phyloP scores from a whole-genome alignment of 75 land plant genomes.

The Adiantum capillusveneris region DNA sequence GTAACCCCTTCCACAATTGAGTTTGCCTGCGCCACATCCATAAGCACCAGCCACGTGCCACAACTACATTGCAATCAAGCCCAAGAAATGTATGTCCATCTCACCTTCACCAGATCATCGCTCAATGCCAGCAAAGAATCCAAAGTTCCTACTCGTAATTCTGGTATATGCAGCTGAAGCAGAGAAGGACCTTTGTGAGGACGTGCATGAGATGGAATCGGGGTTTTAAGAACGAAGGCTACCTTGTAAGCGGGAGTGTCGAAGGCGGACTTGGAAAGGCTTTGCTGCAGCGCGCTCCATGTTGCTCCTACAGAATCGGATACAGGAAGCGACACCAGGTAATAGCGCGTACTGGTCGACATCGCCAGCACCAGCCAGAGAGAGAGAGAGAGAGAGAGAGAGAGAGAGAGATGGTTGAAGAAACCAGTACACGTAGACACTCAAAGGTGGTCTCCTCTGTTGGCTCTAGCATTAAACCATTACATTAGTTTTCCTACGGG shows the following conservation, averaged over 20 bases:
- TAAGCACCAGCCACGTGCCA: background rate
- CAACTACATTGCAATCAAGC: background rate
- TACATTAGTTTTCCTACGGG: no score
- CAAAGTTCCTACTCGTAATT: constrained; percentile 88
- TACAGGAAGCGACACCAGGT: constrained; percentile 76
- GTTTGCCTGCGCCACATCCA: constrained; percentile 46
- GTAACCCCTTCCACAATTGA: constrained; percentile 74
- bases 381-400: no score
- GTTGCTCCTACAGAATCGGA: constrained; percentile 40
- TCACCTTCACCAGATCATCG: constrained; percentile 87
- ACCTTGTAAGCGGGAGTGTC: constrained; percentile 95
- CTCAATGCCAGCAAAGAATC: constrained; percentile 87
- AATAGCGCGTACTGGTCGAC: constrained; percentile 60
- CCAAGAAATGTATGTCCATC: background rate
- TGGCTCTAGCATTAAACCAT: no score
- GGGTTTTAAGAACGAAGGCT: background rate
- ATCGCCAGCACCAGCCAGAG: no score
- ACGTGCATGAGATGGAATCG: background rate
- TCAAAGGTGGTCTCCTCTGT: no score
- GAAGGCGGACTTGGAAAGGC: constrained; percentile 75
- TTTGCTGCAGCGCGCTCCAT: constrained; percentile 64
- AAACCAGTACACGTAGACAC: no score
- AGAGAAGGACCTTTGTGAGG: background rate
- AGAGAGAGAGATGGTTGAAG: no score
- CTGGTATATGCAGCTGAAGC: constrained; percentile 44